Percentiles rank a stretch among this genome's conserved stretches.
Conservation (phyloP, 495 filamentous ascomycete species). For the Neurospora pannonica region DNA sequence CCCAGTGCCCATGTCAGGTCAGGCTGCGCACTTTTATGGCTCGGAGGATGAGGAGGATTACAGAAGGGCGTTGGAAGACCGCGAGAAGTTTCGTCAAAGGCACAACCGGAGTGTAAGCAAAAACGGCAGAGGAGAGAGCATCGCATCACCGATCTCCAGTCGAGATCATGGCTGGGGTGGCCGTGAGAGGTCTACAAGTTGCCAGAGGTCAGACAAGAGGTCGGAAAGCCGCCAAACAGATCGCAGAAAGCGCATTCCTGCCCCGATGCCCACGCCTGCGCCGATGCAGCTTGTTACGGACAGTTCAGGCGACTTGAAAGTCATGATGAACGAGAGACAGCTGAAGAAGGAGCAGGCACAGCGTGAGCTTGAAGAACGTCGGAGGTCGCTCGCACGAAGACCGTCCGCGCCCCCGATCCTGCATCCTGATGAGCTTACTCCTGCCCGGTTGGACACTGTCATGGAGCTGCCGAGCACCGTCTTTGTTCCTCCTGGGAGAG, state of each 20-base stretch:
- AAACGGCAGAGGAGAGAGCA: slow-evolving; percentile 15
- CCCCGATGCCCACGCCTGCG: slow-evolving; percentile 20
- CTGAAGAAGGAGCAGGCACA: slow-evolving; percentile 69
- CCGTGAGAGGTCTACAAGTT: slow-evolving; percentile 32
- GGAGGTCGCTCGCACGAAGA: slow-evolving; percentile 69
- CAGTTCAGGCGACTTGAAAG: slow-evolving; percentile 29
- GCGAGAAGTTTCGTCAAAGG: slow-evolving; percentile 51
- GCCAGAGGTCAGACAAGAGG: slow-evolving; percentile 25
- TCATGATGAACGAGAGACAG: slow-evolving; percentile 43
- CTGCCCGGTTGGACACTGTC: slow-evolving; percentile 18
- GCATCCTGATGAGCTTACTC: slow-evolving; percentile 57
- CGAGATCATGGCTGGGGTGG: slow-evolving; percentile 18
- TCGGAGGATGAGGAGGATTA: slow-evolving; percentile 54
- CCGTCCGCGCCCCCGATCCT: slow-evolving; percentile 72
- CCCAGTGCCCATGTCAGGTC: slow-evolving; percentile 57
- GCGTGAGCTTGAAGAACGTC: slow-evolving; percentile 76
- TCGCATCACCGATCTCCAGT: slow-evolving; percentile 16
- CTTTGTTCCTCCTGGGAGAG: slow-evolving; percentile 26
- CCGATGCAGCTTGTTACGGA: slow-evolving; percentile 21
- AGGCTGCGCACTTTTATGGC: slow-evolving; percentile 28
- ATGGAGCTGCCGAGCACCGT: slow-evolving; percentile 20
- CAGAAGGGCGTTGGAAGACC: slow-evolving; percentile 48
- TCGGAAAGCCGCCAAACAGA: slow-evolving; percentile 38
- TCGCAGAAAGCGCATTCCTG: slow-evolving; percentile 6
- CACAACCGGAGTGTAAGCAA: slow-evolving; percentile 51